Evolutionary conservation across 805 yeast species (phyloP), one percentile per base, ranked within the genome.

Genomic region (Suhomyces vadensis): DNA sequence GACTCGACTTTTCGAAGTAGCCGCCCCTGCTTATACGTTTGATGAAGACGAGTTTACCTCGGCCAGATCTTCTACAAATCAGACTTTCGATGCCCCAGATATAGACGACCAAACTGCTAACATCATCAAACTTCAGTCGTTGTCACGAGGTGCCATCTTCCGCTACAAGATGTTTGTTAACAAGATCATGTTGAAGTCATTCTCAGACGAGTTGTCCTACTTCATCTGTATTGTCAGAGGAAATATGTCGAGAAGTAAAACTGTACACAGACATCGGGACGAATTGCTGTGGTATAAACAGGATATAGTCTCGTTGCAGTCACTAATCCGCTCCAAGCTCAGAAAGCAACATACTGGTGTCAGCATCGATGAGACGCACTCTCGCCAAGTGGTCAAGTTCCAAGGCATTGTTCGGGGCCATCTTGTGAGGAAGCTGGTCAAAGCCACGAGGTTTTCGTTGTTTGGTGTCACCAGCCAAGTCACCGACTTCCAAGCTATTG

Each of bases 161-260:
- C 74, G 96, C 41, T 86, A 83, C 57, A 65, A 67, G 16, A 69
- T 82, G 67, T 82, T 81, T 59, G 84, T 86, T 26, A 77, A 78
- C 51, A 74, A 73, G 45, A 82, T 83, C 47, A 74, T 85, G 69
- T 57, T 86, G 22, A 77, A 74, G 46, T 75, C 86, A 1, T 79
- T 78, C 52, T 73, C 73, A 5, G 76, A 74, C 9, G 79, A 77
- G 51, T 52, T 84, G 17, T 61, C 74, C 2, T 59, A 56, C 7
- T 63, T 85, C 16, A 81, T 80, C 53, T 65, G 84, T 0, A 52
- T 72, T 0, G 63, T 77, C 6, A 72, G 87, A 59, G 87, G 87
- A 7, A 59, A 65, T 8, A 31, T 71, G 43, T 42, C 64, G 11
- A 54, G 76, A 41, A 50, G 46, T 36, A 61, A 48, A 48, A 61